A percentile compares a stretch with the other conserved stretches of the same genome.
Conservation (phyloP, 306 rosid genomes). For the Cucurbita moschata region DNA sequence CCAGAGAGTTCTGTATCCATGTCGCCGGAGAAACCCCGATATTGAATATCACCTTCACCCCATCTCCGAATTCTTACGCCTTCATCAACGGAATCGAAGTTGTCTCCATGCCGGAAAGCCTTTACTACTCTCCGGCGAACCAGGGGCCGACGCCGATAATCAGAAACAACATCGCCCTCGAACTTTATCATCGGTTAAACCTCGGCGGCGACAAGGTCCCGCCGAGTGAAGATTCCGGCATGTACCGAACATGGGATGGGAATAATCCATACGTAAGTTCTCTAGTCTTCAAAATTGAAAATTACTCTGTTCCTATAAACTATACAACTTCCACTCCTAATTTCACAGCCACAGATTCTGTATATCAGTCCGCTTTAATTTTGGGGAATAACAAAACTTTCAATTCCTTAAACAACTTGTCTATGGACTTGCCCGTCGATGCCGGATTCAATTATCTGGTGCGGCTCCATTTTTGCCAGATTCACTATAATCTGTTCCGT, state of each 20-base stretch:
- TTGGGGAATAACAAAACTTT: not conserved
- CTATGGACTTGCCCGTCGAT: constrained; percentile 9
- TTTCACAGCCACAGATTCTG: constrained; percentile 7
- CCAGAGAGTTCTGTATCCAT: constrained; percentile 29
- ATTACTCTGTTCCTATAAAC: not conserved
- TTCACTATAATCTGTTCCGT: rapidly evolving
- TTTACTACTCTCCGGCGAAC: constrained; percentile 19
- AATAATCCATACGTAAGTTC: not conserved
- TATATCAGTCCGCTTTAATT: not conserved
- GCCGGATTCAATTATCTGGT: constrained; percentile 12
- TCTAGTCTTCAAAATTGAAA: rapidly evolving
- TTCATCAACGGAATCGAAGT: constrained; percentile 67
- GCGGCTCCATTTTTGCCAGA: constrained; percentile 26
- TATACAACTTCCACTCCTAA: not conserved
- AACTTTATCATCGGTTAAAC: constrained; percentile 13
- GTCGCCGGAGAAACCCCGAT: constrained; percentile 12
- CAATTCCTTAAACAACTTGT: not conserved
- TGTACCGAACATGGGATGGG: constrained; percentile 8
- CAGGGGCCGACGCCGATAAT: not conserved
- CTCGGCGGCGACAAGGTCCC: not conserved
- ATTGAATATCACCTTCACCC: constrained; percentile 28
- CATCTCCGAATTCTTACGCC: constrained; percentile 24
- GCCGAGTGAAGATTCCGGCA: constrained; percentile 8
- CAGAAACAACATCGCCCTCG: constrained; percentile 8
- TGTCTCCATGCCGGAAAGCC: constrained; percentile 50